Conservation (phyloP, 495 filamentous ascomycete genomes). For the Xylaria intraflava region DNA sequence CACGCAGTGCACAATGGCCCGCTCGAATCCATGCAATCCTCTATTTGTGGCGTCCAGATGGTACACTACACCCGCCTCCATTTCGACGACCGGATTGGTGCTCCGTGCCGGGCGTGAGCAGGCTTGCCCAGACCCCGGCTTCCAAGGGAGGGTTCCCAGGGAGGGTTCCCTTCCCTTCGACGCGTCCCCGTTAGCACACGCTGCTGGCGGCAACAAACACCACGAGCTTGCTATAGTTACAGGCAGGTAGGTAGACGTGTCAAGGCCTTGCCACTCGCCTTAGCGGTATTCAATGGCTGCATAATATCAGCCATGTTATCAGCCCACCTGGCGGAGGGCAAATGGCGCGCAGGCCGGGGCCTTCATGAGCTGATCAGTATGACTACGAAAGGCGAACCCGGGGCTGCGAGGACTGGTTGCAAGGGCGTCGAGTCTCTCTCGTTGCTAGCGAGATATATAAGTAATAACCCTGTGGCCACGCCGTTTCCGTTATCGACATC, state of each 20-base stretch:
- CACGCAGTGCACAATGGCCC: too few relatives aligned
- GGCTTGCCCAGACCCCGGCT: slow-evolving; percentile 8
- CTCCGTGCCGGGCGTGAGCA: slow-evolving; percentile 6
- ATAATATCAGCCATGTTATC: not conserved
- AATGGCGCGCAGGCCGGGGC: not conserved
- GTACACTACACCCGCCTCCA: too few relatives aligned
- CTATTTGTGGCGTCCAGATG: slow-evolving; percentile 2
- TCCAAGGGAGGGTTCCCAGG: too few relatives aligned
- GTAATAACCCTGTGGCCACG: slow-evolving; percentile 9
- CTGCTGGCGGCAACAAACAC: not conserved
- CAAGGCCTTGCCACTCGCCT: slow-evolving; percentile 1
- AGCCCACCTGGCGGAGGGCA: slow-evolving; percentile 1
- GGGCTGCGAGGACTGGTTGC: too few relatives aligned
- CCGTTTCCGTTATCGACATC: not conserved
- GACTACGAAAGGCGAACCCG: too few relatives aligned
- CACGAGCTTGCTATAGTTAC: too few relatives aligned
- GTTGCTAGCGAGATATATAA: too few relatives aligned
- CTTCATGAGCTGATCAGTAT: not conserved
- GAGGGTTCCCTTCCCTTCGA: not conserved
- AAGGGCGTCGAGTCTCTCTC: not conserved
- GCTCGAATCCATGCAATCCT: not conserved
- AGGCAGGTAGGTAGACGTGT: too few relatives aligned
- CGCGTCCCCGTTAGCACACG: not conserved
- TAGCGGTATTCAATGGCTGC: not conserved
- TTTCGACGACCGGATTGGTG: slow-evolving; percentile 10